These are phyloP conservation scores for Tylopilus orsonianus DNA, from an alignment of 1,284 basidiomycete genomes.

Conservation along the genomic window DNA sequence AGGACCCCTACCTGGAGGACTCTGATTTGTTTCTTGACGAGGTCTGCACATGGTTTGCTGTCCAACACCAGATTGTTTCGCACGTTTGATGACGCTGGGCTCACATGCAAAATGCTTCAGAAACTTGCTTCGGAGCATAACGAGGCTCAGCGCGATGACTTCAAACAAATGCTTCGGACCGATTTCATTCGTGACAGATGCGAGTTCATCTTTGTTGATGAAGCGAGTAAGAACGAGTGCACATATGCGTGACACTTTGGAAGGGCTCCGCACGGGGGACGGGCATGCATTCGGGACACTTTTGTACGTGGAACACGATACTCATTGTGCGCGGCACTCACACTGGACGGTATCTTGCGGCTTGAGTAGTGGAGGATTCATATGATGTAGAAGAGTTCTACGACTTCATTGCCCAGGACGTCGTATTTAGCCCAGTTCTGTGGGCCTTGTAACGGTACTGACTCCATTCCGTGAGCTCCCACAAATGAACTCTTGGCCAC, in stretches of 20 bases:
- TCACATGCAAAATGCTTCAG: neutral
- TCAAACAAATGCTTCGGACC: neutral
- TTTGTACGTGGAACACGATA: neutral
- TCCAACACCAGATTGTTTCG: neutral
- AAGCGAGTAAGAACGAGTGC: neutral
- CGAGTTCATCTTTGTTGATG: neutral
- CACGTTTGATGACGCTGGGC: neutral
- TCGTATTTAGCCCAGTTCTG: neutral
- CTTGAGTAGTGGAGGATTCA: neutral
- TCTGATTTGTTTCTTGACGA: too few relatives aligned
- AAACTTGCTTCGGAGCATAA: neutral
- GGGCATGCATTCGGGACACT: neutral
- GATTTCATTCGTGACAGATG: neutral
- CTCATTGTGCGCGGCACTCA: neutral
- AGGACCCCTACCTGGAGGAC: neutral
- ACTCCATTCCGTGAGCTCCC: neutral
- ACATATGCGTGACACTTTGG: neutral
- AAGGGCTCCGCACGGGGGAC: neutral
- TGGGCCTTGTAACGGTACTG: neutral
- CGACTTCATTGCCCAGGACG: neutral
- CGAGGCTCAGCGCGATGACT: neutral
- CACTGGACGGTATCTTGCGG: neutral
- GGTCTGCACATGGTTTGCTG: neutral
- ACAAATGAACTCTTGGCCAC: slow-evolving; percentile 7
- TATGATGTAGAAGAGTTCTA: neutral